phyloP scores from a whole-genome alignment of 805 yeast genomes.

The Candida dajiaensis region DNA sequence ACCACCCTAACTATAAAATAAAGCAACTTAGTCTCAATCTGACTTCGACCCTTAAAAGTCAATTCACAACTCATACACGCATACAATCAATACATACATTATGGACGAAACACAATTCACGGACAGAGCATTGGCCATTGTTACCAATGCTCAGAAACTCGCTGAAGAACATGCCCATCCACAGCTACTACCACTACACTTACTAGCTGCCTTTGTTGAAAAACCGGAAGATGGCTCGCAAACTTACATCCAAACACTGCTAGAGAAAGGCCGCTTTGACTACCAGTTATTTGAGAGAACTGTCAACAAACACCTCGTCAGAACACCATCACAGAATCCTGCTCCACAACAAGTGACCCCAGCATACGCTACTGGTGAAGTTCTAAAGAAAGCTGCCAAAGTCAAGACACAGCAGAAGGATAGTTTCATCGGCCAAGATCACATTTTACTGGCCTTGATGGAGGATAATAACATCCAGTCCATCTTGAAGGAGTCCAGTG shows the following conservation, averaged over 20 bases:
- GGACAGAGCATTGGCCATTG: conserved; percentile 82
- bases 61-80: too few species aligned
- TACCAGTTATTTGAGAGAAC: conserved; percentile 74
- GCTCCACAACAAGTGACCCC: conserved; percentile 80
- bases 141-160: conserved; percentile 72
- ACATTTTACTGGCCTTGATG: conserved; percentile 74
- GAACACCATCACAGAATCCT: conserved; percentile 84
- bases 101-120: conserved; percentile 71
- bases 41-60: background rate
- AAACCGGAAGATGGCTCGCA: conserved; percentile 46
- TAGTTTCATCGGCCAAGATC: conserved; percentile 90
- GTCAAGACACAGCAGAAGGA: conserved; percentile 87
- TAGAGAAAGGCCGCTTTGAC: conserved; percentile 84
- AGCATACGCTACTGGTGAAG: conserved; percentile 68
- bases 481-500: conserved; percentile 63
- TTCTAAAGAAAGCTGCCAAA: conserved; percentile 68
- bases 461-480: conserved; percentile 70
- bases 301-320: conserved; percentile 75
- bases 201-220: conserved; percentile 85
- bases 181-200: conserved; percentile 81
- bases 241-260: conserved; percentile 70
- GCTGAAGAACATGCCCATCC: conserved; percentile 83
- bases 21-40: background rate
- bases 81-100: conserved; percentile 6
- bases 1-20: background rate